A percentile compares a stretch with the other conserved stretches of the same genome.
These are phyloP conservation scores for Fragaria nilgerrensis DNA, from an alignment of 306 rosid species.

Conservation along the genomic window DNA sequence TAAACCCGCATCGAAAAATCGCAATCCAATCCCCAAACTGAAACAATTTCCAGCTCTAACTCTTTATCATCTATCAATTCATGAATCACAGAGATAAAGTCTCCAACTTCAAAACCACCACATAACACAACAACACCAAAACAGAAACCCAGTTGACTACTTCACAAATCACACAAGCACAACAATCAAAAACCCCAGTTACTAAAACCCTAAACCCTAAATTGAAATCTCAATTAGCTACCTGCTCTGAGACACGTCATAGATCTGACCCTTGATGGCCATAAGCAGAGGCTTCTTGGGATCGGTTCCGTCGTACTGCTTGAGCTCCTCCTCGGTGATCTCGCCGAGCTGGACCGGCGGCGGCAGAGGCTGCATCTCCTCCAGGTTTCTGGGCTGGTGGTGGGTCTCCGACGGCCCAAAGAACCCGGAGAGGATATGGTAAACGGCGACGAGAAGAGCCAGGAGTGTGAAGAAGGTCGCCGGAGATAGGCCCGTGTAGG, in stretches of 20 bases:
- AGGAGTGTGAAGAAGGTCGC: constrained; percentile 74
- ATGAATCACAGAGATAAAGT: not conserved
- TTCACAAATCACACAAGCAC: not conserved
- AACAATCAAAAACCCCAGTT: constrained; percentile 15
- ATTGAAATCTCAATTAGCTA: constrained; percentile 2
- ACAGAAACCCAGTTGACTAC: constrained; percentile 12
- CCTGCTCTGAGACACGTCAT: constrained; percentile 96
- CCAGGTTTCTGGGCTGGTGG: constrained; percentile 26
- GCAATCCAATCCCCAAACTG: not conserved
- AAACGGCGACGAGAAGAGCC: constrained; percentile 54
- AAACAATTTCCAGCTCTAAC: not conserved
- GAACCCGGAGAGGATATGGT: constrained; percentile 57
- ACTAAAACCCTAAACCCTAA: constrained; percentile 15
- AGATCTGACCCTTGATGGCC: constrained; percentile 99
- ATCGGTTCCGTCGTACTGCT: constrained; percentile 71
- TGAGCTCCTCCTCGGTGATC: constrained; percentile 67
- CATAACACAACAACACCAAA: not conserved
- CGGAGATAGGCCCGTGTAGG: constrained; percentile 87
- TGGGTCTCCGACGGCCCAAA: constrained; percentile 45
- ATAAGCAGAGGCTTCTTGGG: constrained; percentile 74
- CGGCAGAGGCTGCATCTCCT: constrained; percentile 58
- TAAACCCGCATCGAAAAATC: not conserved
- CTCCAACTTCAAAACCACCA: not conserved
- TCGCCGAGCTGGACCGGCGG: constrained; percentile 97
- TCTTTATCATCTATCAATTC: not conserved